A percentile compares a stretch with the other conserved stretches of the same genome.
Conservation (phyloP, 106 monocot genomes). For the Acorus gramineus region DNA sequence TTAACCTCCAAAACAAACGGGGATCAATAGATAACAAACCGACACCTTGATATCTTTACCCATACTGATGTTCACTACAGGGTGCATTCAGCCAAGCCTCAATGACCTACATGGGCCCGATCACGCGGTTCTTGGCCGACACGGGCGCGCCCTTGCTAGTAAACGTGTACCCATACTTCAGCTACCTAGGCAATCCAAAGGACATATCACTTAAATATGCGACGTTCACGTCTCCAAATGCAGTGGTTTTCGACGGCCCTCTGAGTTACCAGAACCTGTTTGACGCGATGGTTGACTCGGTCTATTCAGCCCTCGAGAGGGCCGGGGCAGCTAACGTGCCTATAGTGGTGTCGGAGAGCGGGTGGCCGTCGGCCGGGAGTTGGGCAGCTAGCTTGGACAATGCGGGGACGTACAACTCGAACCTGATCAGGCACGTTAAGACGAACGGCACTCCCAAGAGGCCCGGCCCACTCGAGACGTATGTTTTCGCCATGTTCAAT, state of each 20-base stretch:
- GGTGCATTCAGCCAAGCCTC: conserved; percentile 15
- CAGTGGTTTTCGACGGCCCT: conserved; percentile 17
- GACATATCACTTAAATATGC: conserved; percentile 22
- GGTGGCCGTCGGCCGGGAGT: conserved; percentile 57
- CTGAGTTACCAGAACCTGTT: conserved; percentile 30
- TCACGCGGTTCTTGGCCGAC: conserved; percentile 15
- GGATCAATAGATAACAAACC: no score
- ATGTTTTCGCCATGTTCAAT: conserved; percentile 45
- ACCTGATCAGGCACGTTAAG: conserved; percentile 17
- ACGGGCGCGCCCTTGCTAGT: conserved; percentile 23
- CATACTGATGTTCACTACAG: no score
- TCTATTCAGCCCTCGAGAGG: conserved; percentile 43
- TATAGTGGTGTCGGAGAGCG: conserved; percentile 47
- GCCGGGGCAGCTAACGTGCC: conserved; percentile 14
- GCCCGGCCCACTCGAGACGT: conserved; percentile 25
- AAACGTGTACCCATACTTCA: conserved; percentile 55
- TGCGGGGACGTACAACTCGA: conserved; percentile 31
- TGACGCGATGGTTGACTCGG: conserved; percentile 36
- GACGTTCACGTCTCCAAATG: conserved; percentile 6
- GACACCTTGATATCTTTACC: no score
- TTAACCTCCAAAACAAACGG: no score
- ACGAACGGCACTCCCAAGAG: conserved; percentile 34
- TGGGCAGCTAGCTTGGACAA: conserved; percentile 7
- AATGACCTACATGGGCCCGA: conserved; percentile 5
- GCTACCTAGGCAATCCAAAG: conserved; percentile 13